Conservation (phyloP, 2,329 filamentous ascomycete species). For the Teratosphaeria viscida region DNA sequence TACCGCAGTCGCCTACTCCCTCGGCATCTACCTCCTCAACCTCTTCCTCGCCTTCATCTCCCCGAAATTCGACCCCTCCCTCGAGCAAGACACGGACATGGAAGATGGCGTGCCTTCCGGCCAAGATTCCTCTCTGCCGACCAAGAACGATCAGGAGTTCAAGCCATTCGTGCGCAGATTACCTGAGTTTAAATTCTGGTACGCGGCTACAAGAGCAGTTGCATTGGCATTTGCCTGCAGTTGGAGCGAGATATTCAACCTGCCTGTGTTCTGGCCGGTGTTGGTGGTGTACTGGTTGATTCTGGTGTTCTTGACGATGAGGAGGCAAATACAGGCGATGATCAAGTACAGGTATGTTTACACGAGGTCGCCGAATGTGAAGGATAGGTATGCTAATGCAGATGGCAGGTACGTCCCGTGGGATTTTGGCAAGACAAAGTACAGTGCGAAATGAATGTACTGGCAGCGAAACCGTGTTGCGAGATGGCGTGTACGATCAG, state of each 20-base stretch:
- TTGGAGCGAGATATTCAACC: slow-evolving; percentile 89
- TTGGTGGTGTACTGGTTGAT: slow-evolving; percentile 98
- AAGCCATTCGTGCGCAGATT: slow-evolving; percentile 90
- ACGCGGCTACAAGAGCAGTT: slow-evolving; percentile 82
- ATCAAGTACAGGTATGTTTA: slow-evolving; percentile 94
- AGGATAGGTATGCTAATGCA: slow-evolving; percentile 9
- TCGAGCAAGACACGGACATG: slow-evolving; percentile 90
- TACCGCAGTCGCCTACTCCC: slow-evolving; percentile 75
- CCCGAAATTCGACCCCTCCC: slow-evolving; percentile 96
- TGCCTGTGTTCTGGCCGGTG: slow-evolving; percentile 98
- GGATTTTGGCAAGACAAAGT: slow-evolving; percentile 31
- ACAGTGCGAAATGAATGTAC: slow-evolving; percentile 19
- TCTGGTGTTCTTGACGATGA: slow-evolving; percentile 91
- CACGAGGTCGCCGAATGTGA: neutral
- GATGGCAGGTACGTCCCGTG: slow-evolving; percentile 27
- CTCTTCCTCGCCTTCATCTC: slow-evolving; percentile 97
- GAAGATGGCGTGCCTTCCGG: slow-evolving; percentile 63
- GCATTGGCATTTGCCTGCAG: slow-evolving; percentile 74
- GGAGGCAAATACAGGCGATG: slow-evolving; percentile 99
- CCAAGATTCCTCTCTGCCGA: slow-evolving; percentile 63
- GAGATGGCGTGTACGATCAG: neutral
- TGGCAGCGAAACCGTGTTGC: neutral
- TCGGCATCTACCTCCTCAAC: slow-evolving; percentile 97
- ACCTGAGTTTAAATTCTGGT: slow-evolving; percentile 99
- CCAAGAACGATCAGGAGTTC: slow-evolving; percentile 96